These are phyloP conservation scores for Sporothrix protearum DNA, from an alignment of 2,329 filamentous ascomycete genomes.

Conservation along the genomic window DNA sequence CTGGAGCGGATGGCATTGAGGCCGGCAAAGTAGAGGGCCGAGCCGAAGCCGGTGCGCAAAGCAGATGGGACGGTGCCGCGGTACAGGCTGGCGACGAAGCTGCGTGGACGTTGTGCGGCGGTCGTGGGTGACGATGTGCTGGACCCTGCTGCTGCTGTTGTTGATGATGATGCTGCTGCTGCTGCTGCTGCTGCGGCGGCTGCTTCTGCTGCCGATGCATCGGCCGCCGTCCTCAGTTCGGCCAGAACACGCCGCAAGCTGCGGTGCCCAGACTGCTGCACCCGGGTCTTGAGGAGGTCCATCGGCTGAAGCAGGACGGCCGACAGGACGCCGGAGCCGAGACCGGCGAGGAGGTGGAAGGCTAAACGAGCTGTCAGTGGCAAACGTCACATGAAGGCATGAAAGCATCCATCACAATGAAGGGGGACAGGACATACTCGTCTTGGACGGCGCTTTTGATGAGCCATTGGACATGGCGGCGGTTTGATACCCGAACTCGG, in stretches of 20 bases:
- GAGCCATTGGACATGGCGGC: conserved; percentile 37
- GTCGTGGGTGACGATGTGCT: neutral
- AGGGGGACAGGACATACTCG: conserved; percentile 31
- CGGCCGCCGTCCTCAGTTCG: conserved; percentile 54
- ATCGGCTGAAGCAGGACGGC: conserved; percentile 90
- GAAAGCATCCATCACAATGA: no score
- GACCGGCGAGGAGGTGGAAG: conserved; percentile 85
- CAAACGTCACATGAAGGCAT: no score
- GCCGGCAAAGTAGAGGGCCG: conserved; percentile 87
- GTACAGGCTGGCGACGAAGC: conserved; percentile 66
- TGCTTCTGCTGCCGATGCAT: neutral
- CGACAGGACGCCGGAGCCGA: conserved; percentile 81
- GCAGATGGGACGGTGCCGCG: conserved; percentile 87
- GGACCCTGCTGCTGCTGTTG: no score
- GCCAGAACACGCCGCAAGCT: conserved; percentile 67
- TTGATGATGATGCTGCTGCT: neutral
- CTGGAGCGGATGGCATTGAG: conserved; percentile 74
- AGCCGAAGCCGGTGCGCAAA: conserved; percentile 88
- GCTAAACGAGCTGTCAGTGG: conserved; percentile 47
- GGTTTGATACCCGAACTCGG: neutral
- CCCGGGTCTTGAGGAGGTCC: conserved; percentile 92
- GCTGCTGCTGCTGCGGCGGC: neutral
- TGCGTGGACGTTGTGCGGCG: conserved; percentile 25
- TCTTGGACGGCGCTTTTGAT: conserved; percentile 36
- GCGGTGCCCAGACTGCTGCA: conserved; percentile 77